phyloP scores from a whole-genome alignment of 768 basidiomycete species.

The Kwoniella shandongensis region DNA sequence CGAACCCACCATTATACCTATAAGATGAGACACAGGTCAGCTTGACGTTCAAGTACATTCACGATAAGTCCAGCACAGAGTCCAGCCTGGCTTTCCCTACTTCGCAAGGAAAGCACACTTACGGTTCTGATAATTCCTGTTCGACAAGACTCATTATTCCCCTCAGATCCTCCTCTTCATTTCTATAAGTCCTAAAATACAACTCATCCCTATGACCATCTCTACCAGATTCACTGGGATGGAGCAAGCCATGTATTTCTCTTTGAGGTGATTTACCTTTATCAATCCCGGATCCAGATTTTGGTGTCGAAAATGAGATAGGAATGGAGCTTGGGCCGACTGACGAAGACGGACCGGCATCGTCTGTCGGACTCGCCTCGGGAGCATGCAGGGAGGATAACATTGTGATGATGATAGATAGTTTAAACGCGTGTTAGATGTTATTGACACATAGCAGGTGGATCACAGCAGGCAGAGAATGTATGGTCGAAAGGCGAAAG shows the following conservation, averaged over 20 bases:
- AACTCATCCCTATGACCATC: constrained; percentile 26
- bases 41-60: background rate
- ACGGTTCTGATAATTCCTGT: constrained; percentile 91
- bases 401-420: constrained; percentile 7
- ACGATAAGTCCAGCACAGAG: background rate
- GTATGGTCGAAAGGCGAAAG: too few relatives aligned
- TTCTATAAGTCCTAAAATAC: constrained; percentile 32
- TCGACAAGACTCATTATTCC: constrained; percentile 85
- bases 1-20: constrained; percentile 45
- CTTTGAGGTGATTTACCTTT: constrained; percentile 24
- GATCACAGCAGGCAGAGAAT: too few relatives aligned
- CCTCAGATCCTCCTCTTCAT: constrained; percentile 55
- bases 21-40: background rate
- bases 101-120: constrained; percentile 58
- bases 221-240: too few relatives aligned
- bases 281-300: background rate
- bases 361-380: background rate
- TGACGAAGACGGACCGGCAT: background rate
- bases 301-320: too few relatives aligned
- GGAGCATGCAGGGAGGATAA: constrained; percentile 12
- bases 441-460: too few relatives aligned
- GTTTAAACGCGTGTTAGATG: too few relatives aligned
- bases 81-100: too few relatives aligned
- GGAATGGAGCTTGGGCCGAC: too few relatives aligned
- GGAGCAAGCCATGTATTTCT: too few relatives aligned